Evolutionary conservation across 2,329 filamentous ascomycete genomes (phyloP).

Genomic region (Aspergillus phoenicis): DNA sequence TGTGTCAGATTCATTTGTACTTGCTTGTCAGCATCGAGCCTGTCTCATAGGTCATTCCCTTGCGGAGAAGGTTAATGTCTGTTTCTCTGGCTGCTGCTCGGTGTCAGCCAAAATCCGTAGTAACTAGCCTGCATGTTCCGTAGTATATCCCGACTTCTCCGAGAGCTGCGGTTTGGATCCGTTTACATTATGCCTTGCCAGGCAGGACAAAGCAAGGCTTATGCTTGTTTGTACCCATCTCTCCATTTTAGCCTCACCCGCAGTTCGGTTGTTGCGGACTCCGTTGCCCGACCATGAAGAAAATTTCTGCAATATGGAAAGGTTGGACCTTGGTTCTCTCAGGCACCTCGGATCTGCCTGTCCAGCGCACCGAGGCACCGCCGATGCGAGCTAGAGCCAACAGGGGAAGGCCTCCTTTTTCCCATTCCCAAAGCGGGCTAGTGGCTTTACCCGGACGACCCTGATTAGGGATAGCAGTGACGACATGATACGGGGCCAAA

Average conservation of each 20-base stretch:
- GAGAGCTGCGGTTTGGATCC: background rate
- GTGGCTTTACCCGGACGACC: constrained; percentile 1
- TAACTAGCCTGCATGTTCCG: background rate
- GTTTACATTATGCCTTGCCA: background rate
- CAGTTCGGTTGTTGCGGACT: constrained; percentile 2
- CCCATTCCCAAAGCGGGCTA: constrained; percentile 7
- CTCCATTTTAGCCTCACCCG: background rate
- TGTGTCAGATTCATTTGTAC: background rate
- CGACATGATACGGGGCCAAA: constrained; percentile 29
- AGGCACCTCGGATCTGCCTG: constrained; percentile 12
- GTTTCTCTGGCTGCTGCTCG: background rate
- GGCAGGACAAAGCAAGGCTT: background rate
- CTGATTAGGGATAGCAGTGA: constrained; percentile 25
- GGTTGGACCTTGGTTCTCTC: constrained; percentile 6
- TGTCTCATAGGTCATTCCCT: background rate
- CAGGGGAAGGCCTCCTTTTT: background rate
- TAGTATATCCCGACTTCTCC: background rate
- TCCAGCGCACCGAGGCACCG: constrained; percentile 10
- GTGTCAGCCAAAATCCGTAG: background rate
- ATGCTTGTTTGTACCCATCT: too few relatives aligned
- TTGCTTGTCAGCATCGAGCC: background rate
- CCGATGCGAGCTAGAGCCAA: constrained; percentile 7
- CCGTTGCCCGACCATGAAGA: constrained; percentile 6
- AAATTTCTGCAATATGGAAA: constrained; percentile 13
- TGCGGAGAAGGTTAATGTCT: background rate